Evolutionary conservation across 164 flowering plant genomes (phyloP), one percentile per base, ranked within the genome.

Genomic region (Akebia trifoliata): DNA sequence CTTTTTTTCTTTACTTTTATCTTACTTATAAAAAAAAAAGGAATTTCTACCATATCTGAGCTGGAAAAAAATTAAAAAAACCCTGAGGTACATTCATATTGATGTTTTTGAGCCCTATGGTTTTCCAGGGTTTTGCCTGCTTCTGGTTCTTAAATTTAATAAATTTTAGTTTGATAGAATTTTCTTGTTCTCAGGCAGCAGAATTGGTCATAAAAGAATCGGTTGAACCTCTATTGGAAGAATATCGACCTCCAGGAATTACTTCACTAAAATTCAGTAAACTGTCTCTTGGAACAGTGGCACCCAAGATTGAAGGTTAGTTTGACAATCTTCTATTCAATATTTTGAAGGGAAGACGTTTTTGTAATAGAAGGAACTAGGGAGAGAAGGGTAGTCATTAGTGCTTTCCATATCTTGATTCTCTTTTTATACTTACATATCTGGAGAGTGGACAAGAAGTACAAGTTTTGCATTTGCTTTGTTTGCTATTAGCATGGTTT

Each of bases 261-360:
- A 83, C 93, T 58, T 85, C 97, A 25, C 62, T 90, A 57, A 94
- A 90, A 78, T 94, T 94, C 67, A 85, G 79, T 80, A 94, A 88
- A 64, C 72, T 94, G 44, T 76, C 89, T 56, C 90, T 94, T 51
- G 99, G 99, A 60, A 78, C 65, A 50, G 99, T 94, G 50, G 82
- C 99, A 50, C 99, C 97, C 12, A 94, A 90, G 69, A 86, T 94
- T 74, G 99, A 94, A 86, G 99, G 99, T 46, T 46, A 31, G 18
- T 22, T 12, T 22, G 10, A 20, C n/a, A 7, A 17, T 15, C 2
- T 46, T 15, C 8, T 3, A 32, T 21, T 32, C 17, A 10, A 26
- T 37, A 7, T 38, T 54, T 37, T 15, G 17, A 48, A 45, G n/a
- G n/a, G n/a, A n/a, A n/a, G n/a, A n/a, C n/a, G n/a, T n/a, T n/a